Percentiles rank a stretch among this genome's conserved stretches.
phyloP scores from a whole-genome alignment of 257 asterid genomes.

The Penstemon newberryi region DNA sequence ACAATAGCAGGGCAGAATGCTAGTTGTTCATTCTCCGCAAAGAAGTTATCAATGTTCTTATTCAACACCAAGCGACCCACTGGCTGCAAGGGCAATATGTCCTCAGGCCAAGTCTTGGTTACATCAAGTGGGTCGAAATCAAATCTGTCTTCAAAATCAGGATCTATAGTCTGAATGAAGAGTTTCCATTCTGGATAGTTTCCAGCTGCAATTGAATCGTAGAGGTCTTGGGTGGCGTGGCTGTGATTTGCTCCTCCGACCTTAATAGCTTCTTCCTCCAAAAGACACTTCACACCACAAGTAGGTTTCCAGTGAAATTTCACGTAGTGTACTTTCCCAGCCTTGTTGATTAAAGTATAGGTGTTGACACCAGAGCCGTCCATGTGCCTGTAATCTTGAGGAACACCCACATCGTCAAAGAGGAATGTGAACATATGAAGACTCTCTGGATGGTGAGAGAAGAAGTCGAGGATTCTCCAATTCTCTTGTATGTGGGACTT shows the following conservation, averaged over 20 bases:
- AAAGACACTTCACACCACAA: conserved; percentile 83
- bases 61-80: conserved; percentile 95
- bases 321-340: conserved; percentile 81
- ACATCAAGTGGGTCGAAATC: conserved; percentile 98
- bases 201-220: conserved; percentile 83
- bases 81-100: conserved; percentile 87
- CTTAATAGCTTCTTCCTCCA: conserved; percentile 75
- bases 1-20: conserved; percentile 61
- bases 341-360: conserved; percentile 79
- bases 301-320: conserved; percentile 99
- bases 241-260: conserved; percentile 95
- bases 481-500: conserved; percentile 94
- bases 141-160: conserved; percentile 74
- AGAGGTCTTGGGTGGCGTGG: conserved; percentile 95
- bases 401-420: conserved; percentile 85
- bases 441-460: conserved; percentile 96
- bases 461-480: conserved; percentile 93
- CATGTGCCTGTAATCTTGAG: conserved; percentile 97
- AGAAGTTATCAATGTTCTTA: conserved; percentile 88
- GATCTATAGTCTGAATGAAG: conserved; percentile 83
- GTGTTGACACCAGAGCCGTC: conserved; percentile 95
- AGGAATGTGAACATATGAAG: conserved; percentile 78
- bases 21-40: conserved; percentile 72
- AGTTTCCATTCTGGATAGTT: conserved; percentile 98
- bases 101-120: conserved; percentile 97